These are phyloP conservation scores for Betula pendula DNA, from an alignment of 306 rosid genomes.

Conservation along the genomic window DNA sequence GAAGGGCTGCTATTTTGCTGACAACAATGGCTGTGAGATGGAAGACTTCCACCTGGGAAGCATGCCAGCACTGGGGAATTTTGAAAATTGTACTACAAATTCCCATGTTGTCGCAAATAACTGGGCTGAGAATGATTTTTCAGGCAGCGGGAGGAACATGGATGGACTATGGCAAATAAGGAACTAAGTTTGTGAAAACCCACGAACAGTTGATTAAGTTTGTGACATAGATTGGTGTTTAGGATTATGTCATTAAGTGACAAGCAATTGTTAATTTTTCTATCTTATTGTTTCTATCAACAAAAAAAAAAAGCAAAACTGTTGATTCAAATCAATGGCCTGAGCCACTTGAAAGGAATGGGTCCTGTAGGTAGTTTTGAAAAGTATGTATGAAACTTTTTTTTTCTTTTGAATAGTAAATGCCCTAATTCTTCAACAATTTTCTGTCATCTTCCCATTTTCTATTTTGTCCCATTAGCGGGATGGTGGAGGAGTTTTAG, in stretches of 20 bases:
- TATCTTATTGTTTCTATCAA: neutral
- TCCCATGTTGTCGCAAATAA: constrained; percentile 39
- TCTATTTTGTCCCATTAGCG: constrained; percentile 7
- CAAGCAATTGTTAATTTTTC: neutral
- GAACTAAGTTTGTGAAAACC: constrained; percentile 25
- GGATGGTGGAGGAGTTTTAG: constrained; percentile 10
- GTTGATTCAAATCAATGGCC: neutral
- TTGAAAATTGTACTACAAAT: constrained; percentile 32
- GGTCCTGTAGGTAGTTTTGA: neutral
- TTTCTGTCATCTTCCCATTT: constrained; percentile 7
- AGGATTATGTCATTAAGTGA: constrained; percentile 1
- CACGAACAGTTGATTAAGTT: neutral
- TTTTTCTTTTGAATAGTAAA: neutral
- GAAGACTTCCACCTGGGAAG: constrained; percentile 31
- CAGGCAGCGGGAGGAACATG: constrained; percentile 42
- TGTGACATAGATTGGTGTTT: neutral
- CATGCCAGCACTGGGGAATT: constrained; percentile 21
- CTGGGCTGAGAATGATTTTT: constrained; percentile 45
- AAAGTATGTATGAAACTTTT: neutral
- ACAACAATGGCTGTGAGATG: constrained; percentile 27
- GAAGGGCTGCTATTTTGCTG: constrained; percentile 23
- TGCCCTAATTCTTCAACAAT: neutral
- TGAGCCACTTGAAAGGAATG: neutral
- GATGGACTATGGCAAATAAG: constrained; percentile 51
- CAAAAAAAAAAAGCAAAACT: neutral